phyloP scores from a whole-genome alignment of 2,329 filamentous ascomycete genomes.

The Eutypa lata region DNA sequence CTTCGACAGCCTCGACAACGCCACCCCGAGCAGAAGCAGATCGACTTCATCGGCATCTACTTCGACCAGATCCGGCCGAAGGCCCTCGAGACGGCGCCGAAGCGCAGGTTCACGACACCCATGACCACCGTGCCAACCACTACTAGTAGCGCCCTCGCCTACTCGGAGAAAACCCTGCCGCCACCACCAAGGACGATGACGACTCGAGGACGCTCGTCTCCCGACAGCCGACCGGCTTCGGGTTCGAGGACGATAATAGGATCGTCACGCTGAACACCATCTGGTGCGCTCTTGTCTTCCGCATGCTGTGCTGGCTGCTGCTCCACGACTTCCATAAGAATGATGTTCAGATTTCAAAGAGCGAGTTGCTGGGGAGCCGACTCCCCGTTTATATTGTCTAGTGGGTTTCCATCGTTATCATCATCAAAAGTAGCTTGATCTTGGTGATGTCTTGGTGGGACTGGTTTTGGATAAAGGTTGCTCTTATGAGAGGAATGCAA shows the following conservation, averaged over 20 bases:
- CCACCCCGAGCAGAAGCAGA: constrained; percentile 48
- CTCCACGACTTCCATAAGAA: constrained; percentile 55
- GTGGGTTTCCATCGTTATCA: no score
- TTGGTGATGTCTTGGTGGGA: no score
- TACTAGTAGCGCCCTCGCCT: constrained; percentile 17
- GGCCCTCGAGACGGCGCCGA: constrained; percentile 8
- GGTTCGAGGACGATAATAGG: neutral
- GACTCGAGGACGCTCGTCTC: neutral
- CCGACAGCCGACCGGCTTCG: neutral
- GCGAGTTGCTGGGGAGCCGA: constrained; percentile 51
- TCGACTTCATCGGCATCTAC: constrained; percentile 51
- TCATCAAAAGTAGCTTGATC: no score
- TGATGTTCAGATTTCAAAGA: constrained; percentile 51
- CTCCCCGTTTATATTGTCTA: constrained; percentile 54
- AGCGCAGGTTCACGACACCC: constrained; percentile 12
- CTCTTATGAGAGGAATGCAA: no score
- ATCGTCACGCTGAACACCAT: constrained; percentile 31
- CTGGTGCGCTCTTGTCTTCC: constrained; percentile 54
- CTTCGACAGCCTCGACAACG: constrained; percentile 46
- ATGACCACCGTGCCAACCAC: constrained; percentile 15
- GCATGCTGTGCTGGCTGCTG: constrained; percentile 58
- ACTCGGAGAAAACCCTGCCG: no score
- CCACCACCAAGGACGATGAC: neutral
- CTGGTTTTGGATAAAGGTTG: no score
- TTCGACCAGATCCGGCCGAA: constrained; percentile 41